Evolutionary conservation across 1,284 basidiomycete species (phyloP).

Genomic region (Chalciporus piperatoides): DNA sequence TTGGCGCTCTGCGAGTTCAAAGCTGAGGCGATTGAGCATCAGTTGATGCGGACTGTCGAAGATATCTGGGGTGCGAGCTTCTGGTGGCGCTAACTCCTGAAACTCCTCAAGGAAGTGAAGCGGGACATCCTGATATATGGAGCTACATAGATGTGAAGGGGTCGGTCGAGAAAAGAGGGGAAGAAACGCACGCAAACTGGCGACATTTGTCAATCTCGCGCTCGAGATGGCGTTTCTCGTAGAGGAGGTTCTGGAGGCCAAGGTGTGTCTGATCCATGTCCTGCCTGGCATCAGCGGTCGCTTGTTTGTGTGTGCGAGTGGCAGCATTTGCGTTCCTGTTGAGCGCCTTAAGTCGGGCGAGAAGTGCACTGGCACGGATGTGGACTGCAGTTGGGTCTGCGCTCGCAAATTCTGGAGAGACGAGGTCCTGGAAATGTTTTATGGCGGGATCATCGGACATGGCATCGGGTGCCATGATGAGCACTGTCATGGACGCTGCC

Average conservation of each 20-base stretch:
- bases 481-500: neutral
- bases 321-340: constrained; percentile 69
- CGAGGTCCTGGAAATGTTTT: constrained; percentile 59
- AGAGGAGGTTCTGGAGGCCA: constrained; percentile 75
- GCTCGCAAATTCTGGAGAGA: constrained; percentile 40
- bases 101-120: constrained; percentile 68
- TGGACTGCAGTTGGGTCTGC: constrained; percentile 52
- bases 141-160: constrained; percentile 39
- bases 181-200: constrained; percentile 70
- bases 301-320: constrained; percentile 65
- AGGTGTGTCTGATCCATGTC: constrained; percentile 84
- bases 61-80: constrained; percentile 56
- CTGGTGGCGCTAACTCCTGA: constrained; percentile 58
- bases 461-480: constrained; percentile 1
- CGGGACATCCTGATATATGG: constrained; percentile 77
- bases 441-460: constrained; percentile 49
- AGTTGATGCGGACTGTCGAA: constrained; percentile 69
- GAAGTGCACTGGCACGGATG: constrained; percentile 65
- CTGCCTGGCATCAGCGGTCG: constrained; percentile 67
- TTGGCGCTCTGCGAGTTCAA: constrained; percentile 78
- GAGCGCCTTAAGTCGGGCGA: constrained; percentile 69
- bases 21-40: constrained; percentile 77
- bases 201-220: constrained; percentile 84
- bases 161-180: neutral
- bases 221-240: constrained; percentile 80